Evolutionary conservation across 805 yeast species (phyloP).

Genomic region (Cyberlindnera amylophila): DNA sequence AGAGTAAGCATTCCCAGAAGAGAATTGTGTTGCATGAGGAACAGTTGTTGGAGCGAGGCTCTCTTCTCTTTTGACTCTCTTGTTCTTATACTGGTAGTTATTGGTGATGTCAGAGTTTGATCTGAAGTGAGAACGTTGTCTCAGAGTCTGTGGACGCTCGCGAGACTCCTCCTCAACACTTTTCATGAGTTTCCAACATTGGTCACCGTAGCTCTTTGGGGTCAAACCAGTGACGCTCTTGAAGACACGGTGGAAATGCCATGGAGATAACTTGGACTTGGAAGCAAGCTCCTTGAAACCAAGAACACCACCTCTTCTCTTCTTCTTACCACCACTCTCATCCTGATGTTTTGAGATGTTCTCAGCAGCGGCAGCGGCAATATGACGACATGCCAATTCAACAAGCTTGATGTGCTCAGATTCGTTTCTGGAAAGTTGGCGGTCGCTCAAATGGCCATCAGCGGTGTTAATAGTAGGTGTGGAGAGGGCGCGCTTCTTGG

Average conservation of each 20-base stretch:
- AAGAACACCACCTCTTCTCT: constrained; percentile 72
- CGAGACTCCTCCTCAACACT: constrained; percentile 13
- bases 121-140: constrained; percentile 25
- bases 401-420: constrained; percentile 66
- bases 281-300: constrained; percentile 87
- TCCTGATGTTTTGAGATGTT: constrained; percentile 29
- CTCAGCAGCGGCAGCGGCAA: constrained; percentile 72
- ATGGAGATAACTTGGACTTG: constrained; percentile 76
- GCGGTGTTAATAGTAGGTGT: constrained; percentile 21
- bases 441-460: constrained; percentile 14
- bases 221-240: constrained; percentile 82
- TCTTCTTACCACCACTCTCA: constrained; percentile 34
- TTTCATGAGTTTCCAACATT: constrained; percentile 62
- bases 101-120: constrained; percentile 20
- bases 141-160: constrained; percentile 19
- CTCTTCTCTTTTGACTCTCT: constrained; percentile 12
- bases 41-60: constrained; percentile 9
- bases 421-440: constrained; percentile 50
- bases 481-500: constrained; percentile 25
- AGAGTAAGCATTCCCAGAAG: not conserved
- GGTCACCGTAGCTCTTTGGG: constrained; percentile 85
- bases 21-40: not conserved
- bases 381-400: constrained; percentile 77
- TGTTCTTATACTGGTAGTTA: constrained; percentile 12
- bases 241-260: constrained; percentile 93